phyloP scores from a whole-genome alignment of 768 basidiomycete genomes.

The Hygrophorus pudorinus region DNA sequence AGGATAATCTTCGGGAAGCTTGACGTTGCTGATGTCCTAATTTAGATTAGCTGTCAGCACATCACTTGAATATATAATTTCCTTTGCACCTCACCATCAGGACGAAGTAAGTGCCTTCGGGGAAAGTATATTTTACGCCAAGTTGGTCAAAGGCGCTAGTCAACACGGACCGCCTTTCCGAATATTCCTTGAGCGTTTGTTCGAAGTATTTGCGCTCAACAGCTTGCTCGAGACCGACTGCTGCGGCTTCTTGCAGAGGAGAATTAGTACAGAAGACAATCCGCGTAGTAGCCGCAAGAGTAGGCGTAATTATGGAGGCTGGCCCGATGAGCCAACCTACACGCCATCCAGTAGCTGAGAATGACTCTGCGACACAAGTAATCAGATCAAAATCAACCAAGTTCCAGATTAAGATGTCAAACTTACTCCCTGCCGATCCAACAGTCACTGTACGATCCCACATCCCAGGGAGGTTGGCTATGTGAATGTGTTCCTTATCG shows the following conservation, averaged over 20 bases:
- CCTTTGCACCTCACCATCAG: constrained; percentile 50
- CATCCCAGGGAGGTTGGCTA: constrained; percentile 94
- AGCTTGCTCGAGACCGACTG: constrained; percentile 80
- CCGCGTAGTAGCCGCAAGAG: constrained; percentile 83
- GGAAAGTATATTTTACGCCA: constrained; percentile 78
- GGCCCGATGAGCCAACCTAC: constrained; percentile 96
- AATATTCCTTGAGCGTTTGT: constrained; percentile 66
- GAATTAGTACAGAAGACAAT: constrained; percentile 96
- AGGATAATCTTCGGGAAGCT: constrained; percentile 77
- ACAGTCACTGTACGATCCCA: constrained; percentile 98
- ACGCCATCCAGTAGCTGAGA: constrained; percentile 96
- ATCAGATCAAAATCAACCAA: too few relatives aligned
- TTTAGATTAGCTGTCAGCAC: constrained; percentile 6
- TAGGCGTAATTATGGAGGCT: constrained; percentile 68
- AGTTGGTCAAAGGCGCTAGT: constrained; percentile 71
- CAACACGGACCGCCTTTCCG: constrained; percentile 69
- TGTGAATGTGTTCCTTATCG: constrained; percentile 84
- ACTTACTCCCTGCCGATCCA: constrained; percentile 87
- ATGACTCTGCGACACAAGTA: constrained; percentile 54
- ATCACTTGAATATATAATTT: background rate
- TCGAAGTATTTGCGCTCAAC: constrained; percentile 65
- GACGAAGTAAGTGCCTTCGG: constrained; percentile 88
- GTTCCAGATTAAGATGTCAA: too few relatives aligned
- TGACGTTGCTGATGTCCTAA: constrained; percentile 67
- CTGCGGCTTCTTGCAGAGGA: constrained; percentile 90